phyloP scores from a whole-genome alignment of 2,329 filamentous ascomycete genomes.

The Cercospora sp. region DNA sequence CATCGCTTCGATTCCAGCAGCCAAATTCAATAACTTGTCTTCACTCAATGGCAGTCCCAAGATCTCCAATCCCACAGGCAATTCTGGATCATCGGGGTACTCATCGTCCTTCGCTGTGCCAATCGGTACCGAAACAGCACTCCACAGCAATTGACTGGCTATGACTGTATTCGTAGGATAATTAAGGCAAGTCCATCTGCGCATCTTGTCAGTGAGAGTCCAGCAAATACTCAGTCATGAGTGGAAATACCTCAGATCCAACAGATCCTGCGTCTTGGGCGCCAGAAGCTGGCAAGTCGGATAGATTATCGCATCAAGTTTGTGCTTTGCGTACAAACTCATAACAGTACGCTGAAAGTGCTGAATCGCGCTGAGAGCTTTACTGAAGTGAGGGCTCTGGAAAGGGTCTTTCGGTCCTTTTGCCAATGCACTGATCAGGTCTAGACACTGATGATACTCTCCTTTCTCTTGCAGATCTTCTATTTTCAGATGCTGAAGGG shows the following conservation, averaged over 20 bases:
- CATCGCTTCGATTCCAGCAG: conserved; percentile 24
- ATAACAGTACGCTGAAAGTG: conserved; percentile 37
- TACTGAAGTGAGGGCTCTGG: conserved; percentile 35
- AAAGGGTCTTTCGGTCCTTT: conserved; percentile 30
- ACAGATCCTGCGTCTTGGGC: conserved; percentile 38
- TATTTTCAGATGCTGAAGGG: conserved; percentile 27
- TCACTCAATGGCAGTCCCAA: conserved; percentile 29
- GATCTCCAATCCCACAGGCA: conserved; percentile 32
- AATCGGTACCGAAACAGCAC: conserved; percentile 41
- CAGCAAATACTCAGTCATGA: background rate
- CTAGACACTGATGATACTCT: conserved; percentile 27
- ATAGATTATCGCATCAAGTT: conserved; percentile 40
- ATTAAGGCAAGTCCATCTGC: conserved; percentile 31
- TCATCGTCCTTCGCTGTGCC: conserved; percentile 26
- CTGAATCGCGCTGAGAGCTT: conserved; percentile 30
- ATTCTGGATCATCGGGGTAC: conserved; percentile 25
- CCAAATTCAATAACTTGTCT: conserved; percentile 26
- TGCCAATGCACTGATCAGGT: conserved; percentile 30
- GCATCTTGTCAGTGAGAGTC: background rate
- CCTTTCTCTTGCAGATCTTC: conserved; percentile 27
- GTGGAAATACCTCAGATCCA: conserved; percentile 24
- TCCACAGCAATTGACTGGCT: conserved; percentile 38
- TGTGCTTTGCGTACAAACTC: conserved; percentile 35
- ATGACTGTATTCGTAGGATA: conserved; percentile 43
- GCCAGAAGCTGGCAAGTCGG: conserved; percentile 41